These are phyloP conservation scores for Auriscalpium orientale DNA, from an alignment of 768 basidiomycete species.

Conservation along the genomic window DNA sequence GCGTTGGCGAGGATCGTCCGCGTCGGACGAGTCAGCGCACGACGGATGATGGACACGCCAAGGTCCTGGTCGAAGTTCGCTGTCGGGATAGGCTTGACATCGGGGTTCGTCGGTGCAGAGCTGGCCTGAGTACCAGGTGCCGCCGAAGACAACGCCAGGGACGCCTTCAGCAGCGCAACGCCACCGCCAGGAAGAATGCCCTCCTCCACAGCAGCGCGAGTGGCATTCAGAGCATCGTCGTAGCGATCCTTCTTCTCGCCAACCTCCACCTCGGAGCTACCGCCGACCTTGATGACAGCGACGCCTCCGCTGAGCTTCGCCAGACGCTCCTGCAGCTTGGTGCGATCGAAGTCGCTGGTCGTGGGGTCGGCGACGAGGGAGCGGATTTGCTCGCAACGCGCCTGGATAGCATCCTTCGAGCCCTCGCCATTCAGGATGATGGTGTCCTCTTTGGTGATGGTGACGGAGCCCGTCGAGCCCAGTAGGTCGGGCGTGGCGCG, in stretches of 20 bases:
- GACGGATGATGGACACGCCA: conserved; percentile 86
- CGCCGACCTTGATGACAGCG: conserved; percentile 97
- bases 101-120: conserved; percentile 35
- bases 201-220: conserved; percentile 96
- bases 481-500: conserved; percentile 82
- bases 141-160: conserved; percentile 53
- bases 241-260: conserved; percentile 99
- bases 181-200: conserved; percentile 97
- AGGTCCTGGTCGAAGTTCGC: conserved; percentile 97
- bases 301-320: conserved; percentile 96
- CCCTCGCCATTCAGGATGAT: conserved; percentile 94
- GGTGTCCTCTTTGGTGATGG: conserved; percentile 97
- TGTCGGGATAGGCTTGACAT: conserved; percentile 64
- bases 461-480: conserved; percentile 84
- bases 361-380: conserved; percentile 70
- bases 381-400: conserved; percentile 95
- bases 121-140: conserved; percentile 19
- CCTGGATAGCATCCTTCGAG: conserved; percentile 80
- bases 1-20: conserved; percentile 91
- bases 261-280: conserved; percentile 90
- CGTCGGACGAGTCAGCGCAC: conserved; percentile 75
- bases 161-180: conserved; percentile 85
- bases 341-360: conserved; percentile 89
- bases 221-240: conserved; percentile 96
- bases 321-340: conserved; percentile 93